Evolutionary conservation across 371 early-diverging fungal genomes (phyloP).

Genomic region (Mucor ambiguus): DNA sequence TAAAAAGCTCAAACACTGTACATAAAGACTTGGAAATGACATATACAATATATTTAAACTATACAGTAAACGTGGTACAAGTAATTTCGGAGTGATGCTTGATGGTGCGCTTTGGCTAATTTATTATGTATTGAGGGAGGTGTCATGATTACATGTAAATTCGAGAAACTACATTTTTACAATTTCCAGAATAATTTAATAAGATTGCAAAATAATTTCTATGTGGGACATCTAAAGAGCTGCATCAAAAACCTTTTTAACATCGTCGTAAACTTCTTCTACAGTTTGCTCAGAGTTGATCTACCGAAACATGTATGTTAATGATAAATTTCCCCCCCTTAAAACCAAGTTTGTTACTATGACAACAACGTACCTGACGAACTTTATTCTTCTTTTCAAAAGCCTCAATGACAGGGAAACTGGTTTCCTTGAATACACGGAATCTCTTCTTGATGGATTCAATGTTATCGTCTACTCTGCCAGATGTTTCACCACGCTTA

Average conservation of each 20-base stretch:
- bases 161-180: background rate
- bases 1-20: too few relatives aligned
- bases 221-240: conserved; percentile 4
- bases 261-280: conserved; percentile 58
- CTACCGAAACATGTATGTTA: conserved; percentile 43
- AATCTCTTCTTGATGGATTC: conserved; percentile 95
- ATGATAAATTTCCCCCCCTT: conserved; percentile 13
- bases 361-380: conserved; percentile 50
- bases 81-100: too few relatives aligned
- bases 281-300: conserved; percentile 59
- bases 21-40: too few relatives aligned
- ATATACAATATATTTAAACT: too few relatives aligned
- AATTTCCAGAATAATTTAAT: background rate
- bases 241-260: conserved; percentile 50
- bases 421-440: conserved; percentile 77
- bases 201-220: background rate
- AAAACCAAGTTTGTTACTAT: background rate
- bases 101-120: too few relatives aligned
- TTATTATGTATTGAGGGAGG: too few relatives aligned
- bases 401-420: conserved; percentile 86
- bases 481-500: conserved; percentile 87
- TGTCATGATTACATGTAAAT: background rate
- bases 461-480: conserved; percentile 91
- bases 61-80: too few relatives aligned
- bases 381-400: conserved; percentile 76